Evolutionary conservation across 805 yeast species (phyloP).

Genomic region (Saturnispora sanitii): DNA sequence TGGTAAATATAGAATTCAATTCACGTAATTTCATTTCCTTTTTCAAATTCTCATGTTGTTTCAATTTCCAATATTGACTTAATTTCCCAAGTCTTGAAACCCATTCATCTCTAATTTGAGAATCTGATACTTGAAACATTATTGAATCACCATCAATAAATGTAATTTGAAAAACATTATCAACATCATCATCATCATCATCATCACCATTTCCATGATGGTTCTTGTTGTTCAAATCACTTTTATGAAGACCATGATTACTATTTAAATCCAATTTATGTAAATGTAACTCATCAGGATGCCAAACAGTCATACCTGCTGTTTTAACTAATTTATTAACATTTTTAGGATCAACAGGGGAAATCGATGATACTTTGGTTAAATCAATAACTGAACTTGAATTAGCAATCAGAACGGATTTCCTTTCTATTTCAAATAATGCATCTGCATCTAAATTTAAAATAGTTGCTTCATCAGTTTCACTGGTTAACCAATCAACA

Average conservation of each 20-base stretch:
- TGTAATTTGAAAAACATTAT: conserved; percentile 44
- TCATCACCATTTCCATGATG: background rate
- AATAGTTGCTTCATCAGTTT: conserved; percentile 31
- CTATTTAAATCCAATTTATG: conserved; percentile 5
- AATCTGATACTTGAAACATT: conserved; percentile 47
- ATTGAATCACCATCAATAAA: conserved; percentile 37
- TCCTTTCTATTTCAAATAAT: conserved; percentile 54
- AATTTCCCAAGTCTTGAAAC: conserved; percentile 37
- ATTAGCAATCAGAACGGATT: conserved; percentile 42
- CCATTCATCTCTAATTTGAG: conserved; percentile 54
- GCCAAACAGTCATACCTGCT: conserved; percentile 27
- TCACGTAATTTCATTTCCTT: conserved; percentile 30
- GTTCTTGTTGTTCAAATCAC: background rate
- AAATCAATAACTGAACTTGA: conserved; percentile 59
- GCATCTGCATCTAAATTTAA: conserved; percentile 46
- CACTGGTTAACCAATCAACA: conserved; percentile 51
- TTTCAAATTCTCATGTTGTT: conserved; percentile 32
- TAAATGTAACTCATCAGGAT: conserved; percentile 1
- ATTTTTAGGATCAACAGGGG: conserved; percentile 23
- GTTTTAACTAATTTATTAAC: conserved; percentile 20
- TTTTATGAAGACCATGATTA: background rate
- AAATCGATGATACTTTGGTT: conserved; percentile 34
- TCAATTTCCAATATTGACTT: conserved; percentile 48
- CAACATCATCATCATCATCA: background rate
- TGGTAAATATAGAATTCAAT: conserved; percentile 40